These are phyloP conservation scores for Kodamaea jinghongensis DNA, from an alignment of 805 yeast species.

Conservation along the genomic window DNA sequence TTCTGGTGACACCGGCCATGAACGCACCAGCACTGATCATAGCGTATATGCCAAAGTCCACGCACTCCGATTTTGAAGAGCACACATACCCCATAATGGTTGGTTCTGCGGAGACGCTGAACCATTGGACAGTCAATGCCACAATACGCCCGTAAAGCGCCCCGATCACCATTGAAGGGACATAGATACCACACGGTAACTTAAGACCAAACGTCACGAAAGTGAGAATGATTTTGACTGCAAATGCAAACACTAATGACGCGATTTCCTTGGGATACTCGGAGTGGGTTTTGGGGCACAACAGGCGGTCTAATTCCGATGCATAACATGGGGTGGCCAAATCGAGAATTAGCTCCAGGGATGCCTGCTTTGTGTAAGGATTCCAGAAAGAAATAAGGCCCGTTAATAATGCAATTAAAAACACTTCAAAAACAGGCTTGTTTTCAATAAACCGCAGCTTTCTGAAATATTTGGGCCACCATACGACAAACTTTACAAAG, in stretches of 20 bases:
- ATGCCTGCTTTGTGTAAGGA: conserved; percentile 47
- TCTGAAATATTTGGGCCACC: conserved; percentile 46
- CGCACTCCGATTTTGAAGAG: conserved; percentile 21
- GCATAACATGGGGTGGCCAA: conserved; percentile 49
- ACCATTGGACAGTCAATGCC: conserved; percentile 43
- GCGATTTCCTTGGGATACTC: conserved; percentile 31
- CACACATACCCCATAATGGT: conserved; percentile 15
- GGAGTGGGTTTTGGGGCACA: conserved; percentile 27
- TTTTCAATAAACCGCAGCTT: conserved; percentile 26
- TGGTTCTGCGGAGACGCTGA: conserved; percentile 18
- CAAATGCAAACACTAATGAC: conserved; percentile 39
- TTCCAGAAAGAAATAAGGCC: conserved; percentile 48
- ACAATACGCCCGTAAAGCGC: conserved; percentile 55
- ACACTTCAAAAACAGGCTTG: conserved; percentile 45
- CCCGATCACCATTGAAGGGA: conserved; percentile 64
- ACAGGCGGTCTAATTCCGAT: conserved; percentile 21
- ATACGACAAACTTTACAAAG: conserved; percentile 45
- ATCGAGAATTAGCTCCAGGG: conserved; percentile 47
- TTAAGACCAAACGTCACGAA: conserved; percentile 56
- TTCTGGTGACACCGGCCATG: conserved; percentile 56
- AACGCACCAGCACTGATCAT: conserved; percentile 57
- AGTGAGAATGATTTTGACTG: conserved; percentile 45
- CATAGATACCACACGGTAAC: conserved; percentile 59
- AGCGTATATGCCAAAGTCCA: conserved; percentile 51
- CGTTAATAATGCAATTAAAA: conserved; percentile 43